Conservation (phyloP, 2,329 filamentous ascomycete species). For the Apiospora rasikravindrae region DNA sequence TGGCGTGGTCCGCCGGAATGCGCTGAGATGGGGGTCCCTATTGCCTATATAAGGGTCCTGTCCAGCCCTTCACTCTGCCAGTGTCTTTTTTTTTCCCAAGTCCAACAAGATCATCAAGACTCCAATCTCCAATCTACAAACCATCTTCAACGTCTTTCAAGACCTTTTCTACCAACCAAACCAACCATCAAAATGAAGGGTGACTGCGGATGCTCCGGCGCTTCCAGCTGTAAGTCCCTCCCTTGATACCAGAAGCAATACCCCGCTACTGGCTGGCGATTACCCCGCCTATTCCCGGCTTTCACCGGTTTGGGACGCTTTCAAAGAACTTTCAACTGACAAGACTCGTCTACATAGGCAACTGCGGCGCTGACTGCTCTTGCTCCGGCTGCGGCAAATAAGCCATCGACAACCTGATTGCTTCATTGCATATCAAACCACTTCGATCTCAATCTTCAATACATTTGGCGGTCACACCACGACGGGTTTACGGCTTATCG, state of each 20-base stretch:
- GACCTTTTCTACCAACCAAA: slow-evolving; percentile 12
- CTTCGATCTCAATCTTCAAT: slow-evolving; percentile 2
- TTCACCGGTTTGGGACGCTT: neutral
- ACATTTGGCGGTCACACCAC: neutral
- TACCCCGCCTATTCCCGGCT: slow-evolving; percentile 17
- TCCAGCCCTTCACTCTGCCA: neutral
- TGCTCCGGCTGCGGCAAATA: slow-evolving; percentile 45
- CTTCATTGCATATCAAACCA: neutral
- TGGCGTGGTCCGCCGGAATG: slow-evolving; percentile 16
- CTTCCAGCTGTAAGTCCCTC: slow-evolving; percentile 39
- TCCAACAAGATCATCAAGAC: slow-evolving; percentile 16
- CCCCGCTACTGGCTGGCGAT: slow-evolving; percentile 26
- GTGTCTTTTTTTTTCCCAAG: neutral
- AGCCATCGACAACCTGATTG: slow-evolving; percentile 23
- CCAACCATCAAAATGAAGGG: slow-evolving; percentile 42
- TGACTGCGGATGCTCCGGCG: slow-evolving; percentile 44
- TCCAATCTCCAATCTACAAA: slow-evolving; percentile 4
- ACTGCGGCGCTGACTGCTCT: slow-evolving; percentile 38
- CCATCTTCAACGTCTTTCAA: slow-evolving; percentile 16
- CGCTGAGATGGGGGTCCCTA: slow-evolving; percentile 5
- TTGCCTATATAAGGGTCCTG: slow-evolving; percentile 25
- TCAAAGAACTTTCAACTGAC: neutral
- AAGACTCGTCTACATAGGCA: slow-evolving; percentile 26
- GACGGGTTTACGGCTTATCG: neutral
- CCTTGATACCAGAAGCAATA: slow-evolving; percentile 10